A percentile compares a stretch with the other conserved stretches of the same genome.
Conservation (phyloP, 176 grass and related monocot genomes). For the Carex kokanica region DNA sequence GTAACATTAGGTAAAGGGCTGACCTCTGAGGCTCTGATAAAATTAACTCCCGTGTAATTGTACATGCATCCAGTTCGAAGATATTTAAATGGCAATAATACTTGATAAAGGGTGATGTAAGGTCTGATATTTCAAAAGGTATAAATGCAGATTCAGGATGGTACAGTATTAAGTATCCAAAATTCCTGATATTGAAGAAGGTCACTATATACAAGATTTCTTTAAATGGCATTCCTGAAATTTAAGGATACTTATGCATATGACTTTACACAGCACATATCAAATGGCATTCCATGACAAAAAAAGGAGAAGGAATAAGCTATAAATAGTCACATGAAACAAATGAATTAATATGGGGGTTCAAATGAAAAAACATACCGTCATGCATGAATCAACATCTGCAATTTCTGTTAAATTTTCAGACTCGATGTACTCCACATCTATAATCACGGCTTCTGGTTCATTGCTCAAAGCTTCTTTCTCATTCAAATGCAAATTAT, state of each 20-base stretch:
- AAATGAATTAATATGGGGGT: not conserved
- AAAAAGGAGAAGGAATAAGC: not conserved
- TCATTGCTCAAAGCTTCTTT: constrained; percentile 19
- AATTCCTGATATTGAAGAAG: not conserved
- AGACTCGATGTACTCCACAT: constrained; percentile 38
- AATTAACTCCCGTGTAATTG: not conserved
- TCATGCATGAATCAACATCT: constrained; percentile 31
- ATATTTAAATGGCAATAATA: not conserved
- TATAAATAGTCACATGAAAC: constrained; percentile 11
- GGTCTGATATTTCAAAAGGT: not conserved
- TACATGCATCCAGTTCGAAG: not conserved
- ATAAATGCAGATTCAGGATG: not conserved
- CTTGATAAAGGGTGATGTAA: not conserved
- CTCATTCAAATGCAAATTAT: constrained; percentile 13
- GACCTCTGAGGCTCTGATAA: not conserved
- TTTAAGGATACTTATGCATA: not conserved
- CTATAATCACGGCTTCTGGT: constrained; percentile 24
- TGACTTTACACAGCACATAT: not conserved
- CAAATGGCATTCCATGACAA: not conserved
- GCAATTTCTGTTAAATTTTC: constrained; percentile 29
- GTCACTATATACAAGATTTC: not conserved
- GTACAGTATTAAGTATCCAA: not conserved
- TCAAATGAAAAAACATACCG: constrained; percentile 21
- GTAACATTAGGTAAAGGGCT: not conserved
- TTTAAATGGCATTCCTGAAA: not conserved